Evolutionary conservation across 345 rosid genomes (phyloP), one percentile per base, ranked within the genome.

Genomic region (Punica granatum): DNA sequence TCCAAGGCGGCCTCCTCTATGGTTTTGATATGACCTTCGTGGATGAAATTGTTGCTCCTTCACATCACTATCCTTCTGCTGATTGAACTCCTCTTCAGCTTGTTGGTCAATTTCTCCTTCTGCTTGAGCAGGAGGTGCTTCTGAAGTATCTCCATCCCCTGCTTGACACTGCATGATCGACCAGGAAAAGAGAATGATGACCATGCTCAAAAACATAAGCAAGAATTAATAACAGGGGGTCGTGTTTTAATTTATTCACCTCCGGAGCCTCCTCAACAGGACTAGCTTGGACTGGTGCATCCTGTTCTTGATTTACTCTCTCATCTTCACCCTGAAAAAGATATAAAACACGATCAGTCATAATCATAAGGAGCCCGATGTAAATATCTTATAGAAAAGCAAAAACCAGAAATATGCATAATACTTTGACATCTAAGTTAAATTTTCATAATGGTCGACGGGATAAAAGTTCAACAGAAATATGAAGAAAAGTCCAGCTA

Each of bases 21-120:
- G 87, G 80, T 84, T 86, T 81, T 80, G 94, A 71, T 80, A 75
- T 64, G 78, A 58, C 63, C 97, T 85, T 39, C 92, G 86, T 14
- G 78, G 82, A 46, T n/a, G 64, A 64, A 76, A 81, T 66, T 84
- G 93, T 69, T 76, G 86, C 63, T 83, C 81, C 77, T 65, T 80
- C 2, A 61, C 26, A 10, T 86, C 88, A 18, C 60, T 65, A 19
- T 81, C 87, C 44, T 66, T 71, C 41, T 82, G 63, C n/a, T 61
- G 39, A 34, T 61, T 33, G 26, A 37, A 34, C 25, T 61, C 64
- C 37, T 80, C 76, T 43, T 53, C 86, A 9, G 46, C 81, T 46
- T 67, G 79, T 59, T 75, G 64, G 53, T 78, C 78, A 32, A 36
- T n/a, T n/a, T n/a, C 78, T 54, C 73, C 80, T 46, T 83, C 96